phyloP scores from a whole-genome alignment of 179 eudicot genomes.

The Carnegiea gigantea region DNA sequence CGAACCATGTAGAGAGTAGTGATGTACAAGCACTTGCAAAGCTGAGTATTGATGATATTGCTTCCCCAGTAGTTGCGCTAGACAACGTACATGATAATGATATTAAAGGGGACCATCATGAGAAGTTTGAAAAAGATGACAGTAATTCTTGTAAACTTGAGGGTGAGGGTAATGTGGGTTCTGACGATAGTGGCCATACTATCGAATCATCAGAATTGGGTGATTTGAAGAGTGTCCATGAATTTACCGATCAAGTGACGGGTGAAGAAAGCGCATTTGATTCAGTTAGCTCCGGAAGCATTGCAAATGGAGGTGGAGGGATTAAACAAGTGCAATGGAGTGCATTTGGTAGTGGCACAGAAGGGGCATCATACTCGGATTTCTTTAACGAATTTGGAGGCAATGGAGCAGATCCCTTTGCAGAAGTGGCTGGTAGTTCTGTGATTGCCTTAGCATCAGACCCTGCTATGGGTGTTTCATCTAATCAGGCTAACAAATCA shows the following conservation, averaged over 20 bases:
- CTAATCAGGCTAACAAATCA: constrained; percentile 20
- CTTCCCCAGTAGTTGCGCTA: constrained; percentile 11
- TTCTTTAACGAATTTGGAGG: constrained; percentile 55
- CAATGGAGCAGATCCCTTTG: constrained; percentile 31
- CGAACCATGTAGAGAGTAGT: constrained; percentile 42
- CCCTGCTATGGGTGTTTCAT: constrained; percentile 13
- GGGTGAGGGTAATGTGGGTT: constrained; percentile 15
- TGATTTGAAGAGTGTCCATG: constrained; percentile 4
- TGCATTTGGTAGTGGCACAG: constrained; percentile 42
- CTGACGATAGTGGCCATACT: constrained; percentile 12
- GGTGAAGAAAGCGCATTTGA: constrained; percentile 24
- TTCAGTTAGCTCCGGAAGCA: constrained; percentile 17
- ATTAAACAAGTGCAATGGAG: constrained; percentile 78
- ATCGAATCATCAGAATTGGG: constrained; percentile 7
- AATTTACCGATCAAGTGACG: constrained; percentile 10
- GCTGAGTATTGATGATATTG: constrained; percentile 43
- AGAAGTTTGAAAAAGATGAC: constrained; percentile 12
- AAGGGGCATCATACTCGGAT: constrained; percentile 48
- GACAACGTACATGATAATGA: constrained; percentile 22
- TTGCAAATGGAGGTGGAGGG: constrained; percentile 34
- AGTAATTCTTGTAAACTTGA: not conserved
- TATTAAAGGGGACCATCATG: constrained; percentile 21
- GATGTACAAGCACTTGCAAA: constrained; percentile 45
- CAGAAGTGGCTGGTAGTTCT: constrained; percentile 16
- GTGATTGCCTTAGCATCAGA: constrained; percentile 14